Conservation (phyloP, 805 yeast genomes). For the Wickerhamiella alocasiicola region DNA sequence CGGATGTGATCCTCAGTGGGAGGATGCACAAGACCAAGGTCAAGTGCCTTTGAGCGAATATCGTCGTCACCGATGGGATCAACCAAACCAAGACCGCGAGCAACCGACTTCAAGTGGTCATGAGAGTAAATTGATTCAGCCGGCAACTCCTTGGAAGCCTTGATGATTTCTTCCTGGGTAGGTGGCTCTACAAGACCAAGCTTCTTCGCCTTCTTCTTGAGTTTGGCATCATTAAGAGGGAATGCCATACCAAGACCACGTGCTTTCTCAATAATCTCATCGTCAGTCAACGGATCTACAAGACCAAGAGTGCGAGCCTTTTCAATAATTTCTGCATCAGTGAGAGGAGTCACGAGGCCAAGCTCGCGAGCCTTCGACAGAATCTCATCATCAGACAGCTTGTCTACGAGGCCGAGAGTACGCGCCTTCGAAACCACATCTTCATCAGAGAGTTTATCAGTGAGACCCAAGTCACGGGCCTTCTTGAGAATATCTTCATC, state of each 20-base stretch:
- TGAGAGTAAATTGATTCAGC: background rate
- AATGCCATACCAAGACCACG: background rate
- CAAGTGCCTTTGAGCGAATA: background rate
- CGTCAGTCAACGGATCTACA: conserved; percentile 12
- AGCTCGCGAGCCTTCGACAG: conserved; percentile 4
- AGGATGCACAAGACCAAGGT: background rate
- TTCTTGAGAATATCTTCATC: conserved; percentile 4
- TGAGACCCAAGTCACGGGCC: conserved; percentile 14
- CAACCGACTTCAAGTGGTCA: conserved; percentile 12
- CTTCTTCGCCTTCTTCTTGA: conserved; percentile 11
- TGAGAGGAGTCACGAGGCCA: conserved; percentile 11
- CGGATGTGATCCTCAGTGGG: conserved; percentile 9
- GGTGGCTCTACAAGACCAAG: conserved; percentile 17
- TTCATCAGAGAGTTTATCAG: conserved; percentile 8
- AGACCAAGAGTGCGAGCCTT: conserved; percentile 18
- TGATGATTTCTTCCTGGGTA: conserved; percentile 9
- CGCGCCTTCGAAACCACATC: conserved; percentile 19
- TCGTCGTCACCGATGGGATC: conserved; percentile 7
- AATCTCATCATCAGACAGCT: conserved; percentile 8
- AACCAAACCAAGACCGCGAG: conserved; percentile 20
- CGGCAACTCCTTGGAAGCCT: conserved; percentile 12
- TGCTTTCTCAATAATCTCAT: conserved; percentile 5
- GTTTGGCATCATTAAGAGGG: conserved; percentile 12
- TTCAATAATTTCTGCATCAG: conserved; percentile 13
- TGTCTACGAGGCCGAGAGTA: conserved; percentile 15